phyloP scores from a whole-genome alignment of 139 green algal species.

The Marvania coccoides region DNA sequence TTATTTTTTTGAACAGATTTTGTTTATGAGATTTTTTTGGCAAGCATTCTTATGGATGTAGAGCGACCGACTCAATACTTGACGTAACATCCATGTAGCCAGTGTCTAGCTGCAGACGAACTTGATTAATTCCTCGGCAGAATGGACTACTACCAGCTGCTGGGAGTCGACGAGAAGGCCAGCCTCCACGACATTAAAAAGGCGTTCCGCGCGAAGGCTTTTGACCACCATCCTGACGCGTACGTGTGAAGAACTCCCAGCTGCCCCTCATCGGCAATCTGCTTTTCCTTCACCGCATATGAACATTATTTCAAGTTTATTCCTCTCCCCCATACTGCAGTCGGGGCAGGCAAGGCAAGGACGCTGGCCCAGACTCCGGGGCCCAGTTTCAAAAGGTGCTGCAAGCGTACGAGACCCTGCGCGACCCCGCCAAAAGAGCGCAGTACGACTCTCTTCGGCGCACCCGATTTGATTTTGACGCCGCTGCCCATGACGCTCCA shows the following conservation, averaged over 20 bases:
- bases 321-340: background rate
- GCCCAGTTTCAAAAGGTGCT: constrained; percentile 5
- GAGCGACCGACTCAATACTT: too few relatives aligned
- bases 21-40: too few relatives aligned
- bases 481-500: background rate
- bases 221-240: constrained; percentile 26
- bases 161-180: constrained; percentile 1
- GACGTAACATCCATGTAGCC: too few relatives aligned
- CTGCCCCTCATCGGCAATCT: too few relatives aligned
- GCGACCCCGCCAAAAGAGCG: background rate
- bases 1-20: too few relatives aligned
- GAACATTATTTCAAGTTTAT: background rate
- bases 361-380: background rate
- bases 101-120: too few relatives aligned
- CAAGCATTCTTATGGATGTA: too few relatives aligned
- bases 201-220: constrained; percentile 10
- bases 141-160: constrained; percentile 11
- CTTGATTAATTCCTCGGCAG: too few relatives aligned
- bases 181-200: constrained; percentile 7
- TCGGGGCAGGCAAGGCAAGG: too few relatives aligned
- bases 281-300: too few relatives aligned
- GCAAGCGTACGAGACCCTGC: constrained; percentile 20
- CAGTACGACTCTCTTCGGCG: constrained; percentile 20
- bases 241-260: background rate
- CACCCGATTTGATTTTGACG: background rate